Evolutionary conservation across 2,329 filamentous ascomycete genomes (phyloP), one percentile per base, ranked within the genome.

Genomic region (Sarocladiaceae sp.): DNA sequence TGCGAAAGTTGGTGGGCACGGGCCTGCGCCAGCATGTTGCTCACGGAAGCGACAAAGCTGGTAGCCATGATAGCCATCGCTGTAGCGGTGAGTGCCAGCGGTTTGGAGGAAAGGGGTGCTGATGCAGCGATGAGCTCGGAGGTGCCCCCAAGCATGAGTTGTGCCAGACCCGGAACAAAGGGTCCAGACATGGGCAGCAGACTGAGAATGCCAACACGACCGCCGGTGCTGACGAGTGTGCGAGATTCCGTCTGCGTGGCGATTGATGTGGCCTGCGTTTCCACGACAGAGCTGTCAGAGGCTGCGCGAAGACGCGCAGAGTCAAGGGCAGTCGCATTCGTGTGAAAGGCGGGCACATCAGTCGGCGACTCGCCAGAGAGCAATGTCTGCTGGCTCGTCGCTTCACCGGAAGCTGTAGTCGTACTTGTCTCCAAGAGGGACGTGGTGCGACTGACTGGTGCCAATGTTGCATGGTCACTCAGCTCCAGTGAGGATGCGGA

Each of bases 31-130:
- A 46, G 18, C 40, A 29, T 29, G 5, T 26, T 13, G 23, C 10
- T 25, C 40, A 46, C 25, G 23, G 37, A 42, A 7, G 22, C 17
- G 8, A 42, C 22, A 25, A 48, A 48, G 28, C 44, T 48, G 6
- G 44, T 22, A 33, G 26, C 44, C 44, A 48, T 48, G 26, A 33
- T 7, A 31, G 44, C 44, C 44, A 48, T 20, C 10, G 18, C 44
- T 11, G 23, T 15, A 20, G 20, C 6, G 3, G 33, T 3, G 4
- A 10, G 12, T 3, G 44, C 44, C 44, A 31, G 28, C 6, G 25
- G 20, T 26, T 20, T 31, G 15, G 44, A 48, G 12, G 44, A 33
- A 8, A 33, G 44, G 5, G 44, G 26, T 12, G 44, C n/a, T 33
- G 44, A 48, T 22, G 44, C 22, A 22, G 44, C 22, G 23, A 29